Percentiles rank a stretch among this genome's conserved stretches.
Evolutionary conservation across 78 protist genomes (phyloP).

Genomic region (Ministeria vibrans): DNA sequence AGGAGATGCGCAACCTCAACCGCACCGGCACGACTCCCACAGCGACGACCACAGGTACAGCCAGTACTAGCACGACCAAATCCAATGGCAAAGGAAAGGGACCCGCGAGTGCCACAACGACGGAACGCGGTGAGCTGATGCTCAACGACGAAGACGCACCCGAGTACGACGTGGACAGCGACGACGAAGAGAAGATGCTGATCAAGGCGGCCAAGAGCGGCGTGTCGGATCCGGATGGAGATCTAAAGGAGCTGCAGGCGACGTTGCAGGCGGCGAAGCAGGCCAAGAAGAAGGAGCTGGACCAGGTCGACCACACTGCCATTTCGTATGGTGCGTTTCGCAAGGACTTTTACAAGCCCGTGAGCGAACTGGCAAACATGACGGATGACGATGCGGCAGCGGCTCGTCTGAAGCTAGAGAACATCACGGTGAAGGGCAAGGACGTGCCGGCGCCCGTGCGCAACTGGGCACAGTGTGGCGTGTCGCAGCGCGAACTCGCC

Average conservation of each 20-base stretch:
- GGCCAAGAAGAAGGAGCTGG: conserved; percentile 23
- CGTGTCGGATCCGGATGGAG: no score
- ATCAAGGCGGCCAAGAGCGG: background rate
- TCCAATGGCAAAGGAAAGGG: background rate
- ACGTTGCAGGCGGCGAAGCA: background rate
- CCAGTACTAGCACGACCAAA: background rate
- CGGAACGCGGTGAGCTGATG: conserved; percentile 15
- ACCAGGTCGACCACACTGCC: conserved; percentile 65
- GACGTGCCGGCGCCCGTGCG: conserved; percentile 82
- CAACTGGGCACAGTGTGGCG: conserved; percentile 79
- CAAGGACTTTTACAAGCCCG: conserved; percentile 81
- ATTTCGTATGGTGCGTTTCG: conserved; percentile 69
- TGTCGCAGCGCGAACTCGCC: background rate
- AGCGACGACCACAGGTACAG: background rate
- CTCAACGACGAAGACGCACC: background rate
- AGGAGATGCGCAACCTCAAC: conserved; percentile 3
- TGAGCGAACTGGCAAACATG: conserved; percentile 54
- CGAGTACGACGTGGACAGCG: conserved; percentile 2
- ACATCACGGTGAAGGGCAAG: conserved; percentile 39
- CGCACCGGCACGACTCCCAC: background rate
- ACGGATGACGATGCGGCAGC: conserved; percentile 13
- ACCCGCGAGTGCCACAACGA: background rate
- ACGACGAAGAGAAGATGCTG: conserved; percentile 20
- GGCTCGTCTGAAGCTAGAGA: conserved; percentile 38
- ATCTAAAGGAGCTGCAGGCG: background rate